Conservation (phyloP, 2,329 filamentous ascomycete genomes). For the Aspergillus fumigatus region DNA sequence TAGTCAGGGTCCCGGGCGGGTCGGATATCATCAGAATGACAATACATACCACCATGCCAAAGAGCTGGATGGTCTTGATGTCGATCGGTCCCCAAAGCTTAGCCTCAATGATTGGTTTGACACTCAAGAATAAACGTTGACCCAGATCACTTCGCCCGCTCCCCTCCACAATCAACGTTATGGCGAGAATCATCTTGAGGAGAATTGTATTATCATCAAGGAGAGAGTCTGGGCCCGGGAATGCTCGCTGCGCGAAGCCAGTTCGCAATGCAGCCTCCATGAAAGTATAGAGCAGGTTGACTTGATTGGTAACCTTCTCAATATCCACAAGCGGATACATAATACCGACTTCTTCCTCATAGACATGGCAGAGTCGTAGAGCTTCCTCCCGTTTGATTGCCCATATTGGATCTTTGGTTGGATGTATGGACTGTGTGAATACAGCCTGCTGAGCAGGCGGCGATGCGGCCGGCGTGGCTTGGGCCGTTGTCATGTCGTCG, state of each 20-base stretch:
- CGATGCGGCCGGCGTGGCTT: slow-evolving; percentile 49
- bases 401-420: slow-evolving; percentile 72
- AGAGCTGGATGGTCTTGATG: slow-evolving; percentile 55
- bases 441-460: slow-evolving; percentile 35
- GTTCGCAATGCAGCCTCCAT: slow-evolving; percentile 62
- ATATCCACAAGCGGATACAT: slow-evolving; percentile 88
- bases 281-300: slow-evolving; percentile 65
- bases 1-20: slow-evolving; percentile 1
- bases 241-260: slow-evolving; percentile 52
- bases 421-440: slow-evolving; percentile 37
- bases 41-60: slow-evolving; percentile 45
- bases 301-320: slow-evolving; percentile 64
- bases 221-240: slow-evolving; percentile 55
- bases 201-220: slow-evolving; percentile 63
- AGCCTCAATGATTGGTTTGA: slow-evolving; percentile 66
- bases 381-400: slow-evolving; percentile 74
- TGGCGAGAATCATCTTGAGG: slow-evolving; percentile 79
- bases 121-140: slow-evolving; percentile 67
- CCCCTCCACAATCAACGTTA: slow-evolving; percentile 70
- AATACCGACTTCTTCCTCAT: slow-evolving; percentile 84
- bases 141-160: slow-evolving; percentile 74
- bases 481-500: slow-evolving; percentile 51
- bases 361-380: slow-evolving; percentile 69
- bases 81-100: slow-evolving; percentile 54
- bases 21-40: not conserved